These are phyloP conservation scores for Luzula sylvatica DNA, from an alignment of 176 grass and related monocot genomes.

Conservation along the genomic window DNA sequence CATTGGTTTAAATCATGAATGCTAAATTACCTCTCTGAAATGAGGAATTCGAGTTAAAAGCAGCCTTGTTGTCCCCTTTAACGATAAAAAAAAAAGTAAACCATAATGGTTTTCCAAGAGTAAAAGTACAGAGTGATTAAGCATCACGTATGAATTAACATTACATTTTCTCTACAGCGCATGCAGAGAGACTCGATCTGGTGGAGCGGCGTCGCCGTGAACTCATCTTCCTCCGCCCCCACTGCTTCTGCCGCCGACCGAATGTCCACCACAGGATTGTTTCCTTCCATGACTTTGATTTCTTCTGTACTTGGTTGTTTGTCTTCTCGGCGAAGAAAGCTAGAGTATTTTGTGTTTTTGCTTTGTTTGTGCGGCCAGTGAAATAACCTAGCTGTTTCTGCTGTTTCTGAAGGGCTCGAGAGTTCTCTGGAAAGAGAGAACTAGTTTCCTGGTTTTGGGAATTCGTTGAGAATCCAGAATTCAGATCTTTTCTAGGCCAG, in stretches of 20 bases:
- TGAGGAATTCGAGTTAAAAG: slow-evolving; percentile 72
- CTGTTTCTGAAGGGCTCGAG: no score
- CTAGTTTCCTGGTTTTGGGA: no score
- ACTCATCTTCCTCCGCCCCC: slow-evolving; percentile 23
- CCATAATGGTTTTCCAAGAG: background rate
- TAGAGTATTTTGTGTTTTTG: background rate
- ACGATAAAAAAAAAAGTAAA: background rate
- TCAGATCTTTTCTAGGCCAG: no score
- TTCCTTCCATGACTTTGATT: no score
- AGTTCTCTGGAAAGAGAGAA: no score
- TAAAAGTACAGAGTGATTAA: background rate
- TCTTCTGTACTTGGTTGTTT: no score
- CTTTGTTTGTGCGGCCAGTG: no score
- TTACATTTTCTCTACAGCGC: slow-evolving; percentile 85
- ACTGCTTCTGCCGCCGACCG: slow-evolving; percentile 55
- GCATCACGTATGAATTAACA: background rate
- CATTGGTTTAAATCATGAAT: no score
- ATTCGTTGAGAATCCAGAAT: no score
- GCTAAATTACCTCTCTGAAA: slow-evolving; percentile 65
- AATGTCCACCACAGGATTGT: slow-evolving; percentile 38
- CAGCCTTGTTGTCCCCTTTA: slow-evolving; percentile 63
- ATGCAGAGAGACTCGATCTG: slow-evolving; percentile 95
- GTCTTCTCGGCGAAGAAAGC: background rate
- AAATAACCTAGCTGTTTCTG: no score
- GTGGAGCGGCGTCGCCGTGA: slow-evolving; percentile 47